Evolutionary conservation across 371 early-diverging fungal genomes (phyloP).

Genomic region (Apophysomyces variabilis): DNA sequence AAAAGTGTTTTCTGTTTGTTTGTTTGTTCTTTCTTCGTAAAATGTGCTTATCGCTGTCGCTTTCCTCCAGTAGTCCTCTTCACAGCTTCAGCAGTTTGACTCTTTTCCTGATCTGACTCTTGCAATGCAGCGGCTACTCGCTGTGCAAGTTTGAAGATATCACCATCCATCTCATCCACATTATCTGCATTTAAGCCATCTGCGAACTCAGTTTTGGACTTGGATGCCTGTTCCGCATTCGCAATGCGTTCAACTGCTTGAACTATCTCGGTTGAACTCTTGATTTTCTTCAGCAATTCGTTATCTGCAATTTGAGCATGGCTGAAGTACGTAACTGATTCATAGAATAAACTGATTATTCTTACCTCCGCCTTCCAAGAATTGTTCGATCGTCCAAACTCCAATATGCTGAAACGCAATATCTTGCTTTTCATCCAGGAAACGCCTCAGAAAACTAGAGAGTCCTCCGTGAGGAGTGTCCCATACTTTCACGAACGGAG

Average conservation of each 20-base stretch:
- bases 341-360: slow-evolving; percentile 3
- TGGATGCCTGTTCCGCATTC: slow-evolving; percentile 21
- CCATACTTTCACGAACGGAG: slow-evolving; percentile 74
- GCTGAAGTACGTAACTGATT: background rate
- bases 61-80: slow-evolving; percentile 12
- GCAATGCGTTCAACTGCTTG: slow-evolving; percentile 44
- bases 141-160: slow-evolving; percentile 48
- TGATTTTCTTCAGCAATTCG: slow-evolving; percentile 36
- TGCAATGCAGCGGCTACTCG: slow-evolving; percentile 36
- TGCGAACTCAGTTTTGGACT: slow-evolving; percentile 18
- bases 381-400: slow-evolving; percentile 90
- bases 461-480: slow-evolving; percentile 70
- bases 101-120: slow-evolving; percentile 15
- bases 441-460: slow-evolving; percentile 72
- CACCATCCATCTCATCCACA: slow-evolving; percentile 45
- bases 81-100: background rate
- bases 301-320: slow-evolving; percentile 23
- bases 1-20: background rate
- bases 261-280: slow-evolving; percentile 36
- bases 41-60: slow-evolving; percentile 9
- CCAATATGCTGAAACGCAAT: slow-evolving; percentile 84
- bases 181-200: slow-evolving; percentile 27
- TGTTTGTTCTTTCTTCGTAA: background rate
- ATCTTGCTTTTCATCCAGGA: slow-evolving; percentile 70
- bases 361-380: slow-evolving; percentile 69